Conservation (phyloP, 1,284 basidiomycete genomes). For the Cryptococcus maquisensis region DNA sequence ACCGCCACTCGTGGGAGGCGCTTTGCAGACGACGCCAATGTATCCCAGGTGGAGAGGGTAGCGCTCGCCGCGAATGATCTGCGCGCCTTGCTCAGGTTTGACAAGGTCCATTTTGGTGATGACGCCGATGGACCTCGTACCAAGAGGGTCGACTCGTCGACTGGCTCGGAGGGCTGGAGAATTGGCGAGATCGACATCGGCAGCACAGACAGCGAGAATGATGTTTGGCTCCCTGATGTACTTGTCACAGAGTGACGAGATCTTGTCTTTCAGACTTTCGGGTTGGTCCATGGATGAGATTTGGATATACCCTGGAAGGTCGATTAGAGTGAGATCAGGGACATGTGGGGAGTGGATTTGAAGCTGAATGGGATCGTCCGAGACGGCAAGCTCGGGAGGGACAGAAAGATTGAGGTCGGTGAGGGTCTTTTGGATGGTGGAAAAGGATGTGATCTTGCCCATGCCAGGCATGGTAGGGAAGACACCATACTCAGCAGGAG, state of each 20-base stretch:
- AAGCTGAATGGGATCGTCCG: constrained; percentile 91
- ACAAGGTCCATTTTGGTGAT: constrained; percentile 99
- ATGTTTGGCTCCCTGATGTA: constrained; percentile 98
- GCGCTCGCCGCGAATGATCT: constrained; percentile 80
- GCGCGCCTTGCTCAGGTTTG: constrained; percentile 72
- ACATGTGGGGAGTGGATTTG: constrained; percentile 94
- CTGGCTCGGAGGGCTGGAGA: constrained; percentile 92
- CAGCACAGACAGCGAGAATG: constrained; percentile 94
- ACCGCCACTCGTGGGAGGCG: constrained; percentile 49
- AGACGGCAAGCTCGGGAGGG: constrained; percentile 80
- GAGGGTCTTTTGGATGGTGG: constrained; percentile 83
- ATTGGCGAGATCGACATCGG: constrained; percentile 97
- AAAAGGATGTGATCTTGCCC: constrained; percentile 84
- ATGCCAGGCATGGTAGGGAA: constrained; percentile 69
- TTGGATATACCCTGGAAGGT: constrained; percentile 96
- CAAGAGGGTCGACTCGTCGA: constrained; percentile 88
- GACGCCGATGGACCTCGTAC: constrained; percentile 92
- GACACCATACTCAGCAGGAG: constrained; percentile 82
- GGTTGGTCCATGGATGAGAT: constrained; percentile 94
- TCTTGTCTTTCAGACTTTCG: constrained; percentile 89
- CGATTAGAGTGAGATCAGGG: constrained; percentile 94
- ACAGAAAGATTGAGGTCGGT: constrained; percentile 95
- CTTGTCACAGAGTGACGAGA: constrained; percentile 81
- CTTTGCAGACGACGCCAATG: constrained; percentile 92
- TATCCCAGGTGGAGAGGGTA: constrained; percentile 98